Evolutionary conservation across 2,329 filamentous ascomycete species (phyloP).

Genomic region (Aspergillus brasiliensis): DNA sequence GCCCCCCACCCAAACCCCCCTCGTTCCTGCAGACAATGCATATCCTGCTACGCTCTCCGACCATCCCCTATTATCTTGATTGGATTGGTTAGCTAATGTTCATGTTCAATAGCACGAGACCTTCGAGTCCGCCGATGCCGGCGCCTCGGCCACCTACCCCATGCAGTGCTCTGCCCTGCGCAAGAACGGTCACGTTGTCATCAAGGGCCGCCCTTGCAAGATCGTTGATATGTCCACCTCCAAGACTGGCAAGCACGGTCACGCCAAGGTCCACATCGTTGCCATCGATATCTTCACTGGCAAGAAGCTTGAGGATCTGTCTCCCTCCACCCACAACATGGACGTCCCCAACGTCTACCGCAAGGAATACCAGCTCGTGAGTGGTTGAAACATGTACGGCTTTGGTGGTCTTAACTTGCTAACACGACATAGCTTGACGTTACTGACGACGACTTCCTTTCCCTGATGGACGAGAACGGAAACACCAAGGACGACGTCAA

Average conservation of each 20-base stretch:
- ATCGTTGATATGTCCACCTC: constrained; percentile 99
- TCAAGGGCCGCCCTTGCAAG: constrained; percentile 99
- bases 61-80: background rate
- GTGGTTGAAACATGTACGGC: constrained; percentile 41
- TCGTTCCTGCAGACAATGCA: constrained; percentile 19
- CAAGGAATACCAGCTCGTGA: constrained; percentile 91
- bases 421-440: constrained; percentile 72
- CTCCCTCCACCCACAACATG: constrained; percentile 84
- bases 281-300: constrained; percentile 98
- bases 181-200: constrained; percentile 98
- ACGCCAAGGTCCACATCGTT: constrained; percentile 99
- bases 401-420: background rate
- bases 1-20: constrained; percentile 15
- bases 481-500: constrained; percentile 93
- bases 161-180: constrained; percentile 99
- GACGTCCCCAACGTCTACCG: constrained; percentile 93
- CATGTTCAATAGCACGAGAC: constrained; percentile 60
- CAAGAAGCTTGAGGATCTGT: constrained; percentile 99
- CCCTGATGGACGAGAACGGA: constrained; percentile 86
- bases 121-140: constrained; percentile 95
- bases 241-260: constrained; percentile 99
- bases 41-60: background rate
- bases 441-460: constrained; percentile 91
- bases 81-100: constrained; percentile 12
- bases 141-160: constrained; percentile 89